Conservation (phyloP, 2,329 filamentous ascomycete species). For the Fusarium beomiforme region DNA sequence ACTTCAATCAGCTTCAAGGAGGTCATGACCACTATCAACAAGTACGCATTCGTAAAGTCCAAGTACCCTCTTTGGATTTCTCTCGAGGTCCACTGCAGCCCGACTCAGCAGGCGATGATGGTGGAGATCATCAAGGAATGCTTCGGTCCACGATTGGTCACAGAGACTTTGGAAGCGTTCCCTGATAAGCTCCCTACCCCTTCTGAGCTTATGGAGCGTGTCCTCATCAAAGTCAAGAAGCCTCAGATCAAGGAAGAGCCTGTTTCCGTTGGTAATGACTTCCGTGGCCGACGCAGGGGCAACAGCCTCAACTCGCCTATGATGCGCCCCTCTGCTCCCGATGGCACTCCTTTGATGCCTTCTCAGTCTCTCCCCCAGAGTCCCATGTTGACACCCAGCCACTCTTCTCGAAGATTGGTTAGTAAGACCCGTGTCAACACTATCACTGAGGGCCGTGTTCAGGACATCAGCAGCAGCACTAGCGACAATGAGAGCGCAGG, state of each 20-base stretch:
- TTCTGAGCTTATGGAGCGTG: slow-evolving; percentile 82
- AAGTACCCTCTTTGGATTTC: slow-evolving; percentile 92
- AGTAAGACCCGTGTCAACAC: slow-evolving; percentile 66
- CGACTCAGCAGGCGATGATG: slow-evolving; percentile 87
- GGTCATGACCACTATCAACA: slow-evolving; percentile 91
- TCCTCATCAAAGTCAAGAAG: slow-evolving; percentile 95
- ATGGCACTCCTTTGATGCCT: slow-evolving; percentile 62
- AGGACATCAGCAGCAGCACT: slow-evolving; percentile 68
- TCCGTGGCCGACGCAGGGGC: slow-evolving; percentile 62
- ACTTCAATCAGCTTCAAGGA: slow-evolving; percentile 90
- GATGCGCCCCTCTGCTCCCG: slow-evolving; percentile 68
- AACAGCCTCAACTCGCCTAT: slow-evolving; percentile 77
- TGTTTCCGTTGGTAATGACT: slow-evolving; percentile 43
- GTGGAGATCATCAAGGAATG: slow-evolving; percentile 86
- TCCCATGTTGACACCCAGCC: slow-evolving; percentile 62
- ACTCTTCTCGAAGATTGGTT: slow-evolving; percentile 58
- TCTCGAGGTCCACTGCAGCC: slow-evolving; percentile 92
- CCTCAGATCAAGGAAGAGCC: slow-evolving; percentile 61
- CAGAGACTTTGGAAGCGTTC: slow-evolving; percentile 76
- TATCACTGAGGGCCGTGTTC: slow-evolving; percentile 66
- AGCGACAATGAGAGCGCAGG: slow-evolving; percentile 83
- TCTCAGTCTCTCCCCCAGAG: slow-evolving; percentile 64
- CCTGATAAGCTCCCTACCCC: slow-evolving; percentile 81
- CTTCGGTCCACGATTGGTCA: slow-evolving; percentile 83
- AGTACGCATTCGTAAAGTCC: slow-evolving; percentile 91